phyloP scores from a whole-genome alignment of 306 rosid genomes.

The Begonia loranthoides region DNA sequence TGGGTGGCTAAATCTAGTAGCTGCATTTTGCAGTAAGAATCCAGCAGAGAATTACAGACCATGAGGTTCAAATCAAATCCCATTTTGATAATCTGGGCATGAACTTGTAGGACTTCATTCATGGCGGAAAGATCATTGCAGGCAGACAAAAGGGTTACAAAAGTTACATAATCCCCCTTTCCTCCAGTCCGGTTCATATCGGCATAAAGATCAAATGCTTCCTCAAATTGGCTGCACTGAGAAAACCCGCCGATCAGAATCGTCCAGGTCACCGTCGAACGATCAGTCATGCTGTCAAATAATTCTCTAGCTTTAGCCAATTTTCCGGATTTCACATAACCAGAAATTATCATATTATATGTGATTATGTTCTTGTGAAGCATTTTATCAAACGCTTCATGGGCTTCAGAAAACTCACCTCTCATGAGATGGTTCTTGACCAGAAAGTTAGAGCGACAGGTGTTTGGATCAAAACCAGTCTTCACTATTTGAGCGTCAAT shows the following conservation, averaged over 20 bases:
- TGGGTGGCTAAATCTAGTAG: slow-evolving; percentile 36
- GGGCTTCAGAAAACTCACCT: slow-evolving; percentile 45
- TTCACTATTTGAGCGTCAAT: slow-evolving; percentile 55
- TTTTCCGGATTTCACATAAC: slow-evolving; percentile 46
- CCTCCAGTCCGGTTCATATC: slow-evolving; percentile 47
- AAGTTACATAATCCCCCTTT: slow-evolving; percentile 52
- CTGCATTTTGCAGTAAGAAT: slow-evolving; percentile 60
- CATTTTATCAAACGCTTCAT: slow-evolving; percentile 60
- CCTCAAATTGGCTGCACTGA: slow-evolving; percentile 23
- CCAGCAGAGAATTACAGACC: slow-evolving; percentile 81
- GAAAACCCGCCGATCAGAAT: slow-evolving; percentile 64
- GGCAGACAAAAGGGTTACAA: slow-evolving; percentile 67
- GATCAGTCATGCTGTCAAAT: slow-evolving; percentile 51
- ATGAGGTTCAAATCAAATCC: slow-evolving; percentile 45
- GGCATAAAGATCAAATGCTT: slow-evolving; percentile 49
- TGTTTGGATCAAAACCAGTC: slow-evolving; percentile 59
- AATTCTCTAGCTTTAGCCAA: slow-evolving; percentile 45
- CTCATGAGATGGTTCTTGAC: slow-evolving; percentile 20
- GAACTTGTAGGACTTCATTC: slow-evolving; percentile 49
- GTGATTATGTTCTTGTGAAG: slow-evolving; percentile 55
- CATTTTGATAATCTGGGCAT: slow-evolving; percentile 38
- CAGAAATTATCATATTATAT: slow-evolving; percentile 49
- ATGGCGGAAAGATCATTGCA: slow-evolving; percentile 33
- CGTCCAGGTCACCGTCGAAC: slow-evolving; percentile 74
- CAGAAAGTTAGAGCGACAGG: slow-evolving; percentile 51